Base-by-base conservation (phyloP, 306 rosid genomes). In the Medicago lupulina region DNA sequence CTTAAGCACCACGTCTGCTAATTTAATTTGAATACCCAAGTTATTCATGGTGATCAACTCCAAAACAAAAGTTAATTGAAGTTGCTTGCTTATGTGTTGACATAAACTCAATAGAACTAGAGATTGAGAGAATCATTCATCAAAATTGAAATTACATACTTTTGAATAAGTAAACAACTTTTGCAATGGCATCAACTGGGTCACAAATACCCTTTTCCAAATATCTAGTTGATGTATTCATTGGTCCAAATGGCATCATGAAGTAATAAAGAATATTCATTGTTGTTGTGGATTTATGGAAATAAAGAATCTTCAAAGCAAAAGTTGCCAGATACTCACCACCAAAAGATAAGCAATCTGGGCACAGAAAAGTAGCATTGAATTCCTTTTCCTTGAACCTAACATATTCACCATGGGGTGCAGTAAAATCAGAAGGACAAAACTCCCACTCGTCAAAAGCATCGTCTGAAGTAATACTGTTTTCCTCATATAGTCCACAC, bases 401-500 rank as follows among this genome's bases (percentile, higher is more conserved):
- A 44, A 21, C 16, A 63, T 89, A 95, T 82, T 85, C 86, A 25
- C 93, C 96, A 63, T 70, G 64, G 14, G 86, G 74, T n/a, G 71
- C 59, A 11, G 77, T 15, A 68, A 95, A 92, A 66, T 90, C 97
- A 40, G 93, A 85, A 13, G 99, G 92, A 81, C 99, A 95, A 78
- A 95, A 84, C 84, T 95, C 97, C 99, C 99, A 95, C 74, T 95
- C 97, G 0, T 90, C 97, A 74, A 84, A 89, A 70, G 23, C 68
- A 63, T 95, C 97, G 55, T 88, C 97, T 0, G 82, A 62, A 39
- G 83, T 83, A 38, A 92, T 62, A 23, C 66, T 73, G 73, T 95
- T 93, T 80, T 85, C 78, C 88, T 95, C 99, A 67, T 90, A 95
- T 51, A 95, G 76, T 79, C 99, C 99, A 81, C 99, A 95, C n/a